These are phyloP conservation scores for Brassica nigra DNA, from an alignment of 345 rosid genomes.

Conservation along the genomic window DNA sequence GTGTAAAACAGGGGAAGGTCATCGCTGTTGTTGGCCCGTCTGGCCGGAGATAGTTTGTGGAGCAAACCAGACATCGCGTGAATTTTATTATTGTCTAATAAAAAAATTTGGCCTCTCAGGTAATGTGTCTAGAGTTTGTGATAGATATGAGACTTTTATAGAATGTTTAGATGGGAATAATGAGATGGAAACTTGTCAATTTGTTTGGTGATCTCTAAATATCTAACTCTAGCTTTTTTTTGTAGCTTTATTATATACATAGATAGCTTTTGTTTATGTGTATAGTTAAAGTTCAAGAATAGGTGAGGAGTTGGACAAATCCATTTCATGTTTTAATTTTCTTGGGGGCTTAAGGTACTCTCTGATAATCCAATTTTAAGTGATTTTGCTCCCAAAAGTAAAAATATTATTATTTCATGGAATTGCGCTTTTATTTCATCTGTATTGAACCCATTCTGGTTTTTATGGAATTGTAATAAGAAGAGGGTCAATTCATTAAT, in stretches of 20 bases:
- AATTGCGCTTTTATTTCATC: background rate
- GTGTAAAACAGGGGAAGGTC: constrained; percentile 45
- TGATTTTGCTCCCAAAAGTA: background rate
- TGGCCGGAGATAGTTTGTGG: constrained; percentile 34
- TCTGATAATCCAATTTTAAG: background rate
- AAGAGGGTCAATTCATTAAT: background rate
- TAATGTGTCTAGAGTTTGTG: background rate
- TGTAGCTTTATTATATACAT: constrained; percentile 6
- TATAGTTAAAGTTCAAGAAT: constrained; percentile 8
- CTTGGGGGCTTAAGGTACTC: constrained; percentile 6
- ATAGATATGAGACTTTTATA: constrained; percentile 11
- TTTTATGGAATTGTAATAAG: background rate
- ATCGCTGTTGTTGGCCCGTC: constrained; percentile 32
- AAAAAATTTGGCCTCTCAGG: background rate
- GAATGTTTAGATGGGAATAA: constrained; percentile 34
- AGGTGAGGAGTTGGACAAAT: constrained; percentile 36
- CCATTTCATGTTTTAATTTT: background rate
- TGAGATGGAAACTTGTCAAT: constrained; percentile 32
- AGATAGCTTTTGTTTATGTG: background rate
- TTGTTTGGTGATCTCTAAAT: constrained; percentile 57
- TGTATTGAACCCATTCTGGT: background rate
- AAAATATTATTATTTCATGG: background rate
- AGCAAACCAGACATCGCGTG: constrained; percentile 40
- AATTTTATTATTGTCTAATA: background rate
- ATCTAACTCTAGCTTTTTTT: constrained; percentile 49